phyloP scores from a whole-genome alignment of 768 basidiomycete genomes.

The Mycena albidolilacea region DNA sequence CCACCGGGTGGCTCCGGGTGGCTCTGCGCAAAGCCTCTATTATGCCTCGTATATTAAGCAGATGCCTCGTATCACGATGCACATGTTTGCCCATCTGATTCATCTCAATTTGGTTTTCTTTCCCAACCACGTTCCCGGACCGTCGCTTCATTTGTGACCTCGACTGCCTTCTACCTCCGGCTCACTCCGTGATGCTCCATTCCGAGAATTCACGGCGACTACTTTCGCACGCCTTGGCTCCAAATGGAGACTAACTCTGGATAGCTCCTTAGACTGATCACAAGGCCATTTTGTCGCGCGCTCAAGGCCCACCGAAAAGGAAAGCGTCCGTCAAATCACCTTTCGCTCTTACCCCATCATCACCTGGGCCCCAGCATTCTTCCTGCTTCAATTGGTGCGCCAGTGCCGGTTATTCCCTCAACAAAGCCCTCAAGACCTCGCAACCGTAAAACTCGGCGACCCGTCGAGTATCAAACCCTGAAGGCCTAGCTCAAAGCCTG shows the following conservation, averaged over 20 bases:
- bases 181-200: too few relatives aligned
- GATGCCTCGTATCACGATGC: too few relatives aligned
- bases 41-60: too few relatives aligned
- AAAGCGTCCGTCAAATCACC: not conserved
- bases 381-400: not conserved
- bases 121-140: too few relatives aligned
- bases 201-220: too few relatives aligned
- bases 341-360: constrained; percentile 1
- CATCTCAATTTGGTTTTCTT: too few relatives aligned
- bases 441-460: not conserved
- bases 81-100: too few relatives aligned
- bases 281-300: not conserved
- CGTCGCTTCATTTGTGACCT: too few relatives aligned
- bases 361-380: not conserved
- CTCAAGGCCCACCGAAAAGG: not conserved
- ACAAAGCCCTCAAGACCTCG: constrained; percentile 1
- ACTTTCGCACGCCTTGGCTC: not conserved
- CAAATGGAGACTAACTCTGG: not conserved
- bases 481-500: constrained; percentile 1
- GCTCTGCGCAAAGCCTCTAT: too few relatives aligned
- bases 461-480: not conserved
- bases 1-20: too few relatives aligned
- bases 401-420: not conserved
- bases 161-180: too few relatives aligned
- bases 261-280: not conserved